Conservation (phyloP, 2,329 filamentous ascomycete genomes). For the Sporothrix curviconia region DNA sequence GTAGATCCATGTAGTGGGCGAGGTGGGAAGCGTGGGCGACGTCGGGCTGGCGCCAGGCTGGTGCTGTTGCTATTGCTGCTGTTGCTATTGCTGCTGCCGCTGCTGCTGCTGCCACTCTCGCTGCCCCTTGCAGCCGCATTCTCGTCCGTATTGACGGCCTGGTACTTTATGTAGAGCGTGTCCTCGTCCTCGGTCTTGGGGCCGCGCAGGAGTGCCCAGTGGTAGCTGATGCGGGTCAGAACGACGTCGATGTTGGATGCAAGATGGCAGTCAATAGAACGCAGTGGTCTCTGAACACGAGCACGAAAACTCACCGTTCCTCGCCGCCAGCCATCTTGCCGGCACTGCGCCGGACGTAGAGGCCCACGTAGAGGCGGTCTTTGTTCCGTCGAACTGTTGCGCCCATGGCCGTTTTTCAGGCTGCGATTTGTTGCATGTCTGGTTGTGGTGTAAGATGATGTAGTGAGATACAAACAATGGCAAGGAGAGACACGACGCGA, state of each 20-base stretch:
- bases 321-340: conserved; percentile 1
- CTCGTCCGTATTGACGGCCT: background rate
- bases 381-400: conserved; percentile 5
- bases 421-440: background rate
- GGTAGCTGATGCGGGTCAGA: background rate
- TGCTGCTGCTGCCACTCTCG: background rate
- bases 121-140: background rate
- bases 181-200: conserved; percentile 6
- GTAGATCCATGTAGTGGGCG: background rate
- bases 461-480: background rate
- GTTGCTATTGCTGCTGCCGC: background rate
- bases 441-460: background rate
- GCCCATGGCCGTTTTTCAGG: background rate
- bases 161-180: conserved; percentile 4
- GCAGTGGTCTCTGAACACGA: background rate
- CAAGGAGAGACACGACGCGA: background rate
- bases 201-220: conserved; percentile 7
- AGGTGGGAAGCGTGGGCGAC: background rate
- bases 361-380: conserved; percentile 9
- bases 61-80: background rate
- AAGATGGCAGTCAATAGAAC: background rate
- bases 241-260: background rate
- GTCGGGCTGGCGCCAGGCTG: background rate
- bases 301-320: background rate
- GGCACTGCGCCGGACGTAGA: background rate